Conservation (phyloP, 2,329 filamentous ascomycete genomes). For the Diplodia corticola region DNA sequence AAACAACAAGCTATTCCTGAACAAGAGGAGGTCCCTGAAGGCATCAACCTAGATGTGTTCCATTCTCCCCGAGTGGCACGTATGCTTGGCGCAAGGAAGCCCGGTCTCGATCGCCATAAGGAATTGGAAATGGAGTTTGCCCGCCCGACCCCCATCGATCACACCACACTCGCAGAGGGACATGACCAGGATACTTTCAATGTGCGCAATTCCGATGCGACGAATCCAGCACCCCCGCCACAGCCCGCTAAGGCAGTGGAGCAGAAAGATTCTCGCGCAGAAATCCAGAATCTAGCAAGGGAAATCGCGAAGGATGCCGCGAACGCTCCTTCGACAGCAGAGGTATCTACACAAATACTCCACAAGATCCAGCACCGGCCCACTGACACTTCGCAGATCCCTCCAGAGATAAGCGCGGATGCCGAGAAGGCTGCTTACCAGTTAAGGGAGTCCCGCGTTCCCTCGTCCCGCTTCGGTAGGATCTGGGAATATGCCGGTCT, state of each 20-base stretch:
- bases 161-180: slow-evolving; percentile 37
- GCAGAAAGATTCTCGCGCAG: slow-evolving; percentile 26
- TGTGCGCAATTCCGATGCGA: slow-evolving; percentile 27
- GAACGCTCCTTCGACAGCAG: slow-evolving; percentile 29
- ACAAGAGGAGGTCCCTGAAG: slow-evolving; percentile 55
- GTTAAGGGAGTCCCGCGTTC: slow-evolving; percentile 85
- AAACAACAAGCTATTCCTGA: slow-evolving; percentile 33
- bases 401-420: slow-evolving; percentile 30
- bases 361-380: slow-evolving; percentile 36
- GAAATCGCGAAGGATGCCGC: slow-evolving; percentile 49
- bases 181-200: slow-evolving; percentile 43
- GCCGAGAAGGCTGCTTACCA: slow-evolving; percentile 56
- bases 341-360: slow-evolving; percentile 29
- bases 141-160: slow-evolving; percentile 39
- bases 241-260: slow-evolving; percentile 20
- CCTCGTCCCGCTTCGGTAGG: slow-evolving; percentile 80
- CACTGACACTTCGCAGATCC: slow-evolving; percentile 47
- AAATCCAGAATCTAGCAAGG: slow-evolving; percentile 49
- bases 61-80: slow-evolving; percentile 60
- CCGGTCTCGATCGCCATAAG: slow-evolving; percentile 14
- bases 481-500: slow-evolving; percentile 95
- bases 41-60: slow-evolving; percentile 62
- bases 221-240: background rate
- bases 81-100: slow-evolving; percentile 49
- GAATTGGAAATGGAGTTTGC: slow-evolving; percentile 38